Evolutionary conservation across 108 stramenopile species (phyloP).

Genomic region (Cyclostephanos tholiformis): DNA sequence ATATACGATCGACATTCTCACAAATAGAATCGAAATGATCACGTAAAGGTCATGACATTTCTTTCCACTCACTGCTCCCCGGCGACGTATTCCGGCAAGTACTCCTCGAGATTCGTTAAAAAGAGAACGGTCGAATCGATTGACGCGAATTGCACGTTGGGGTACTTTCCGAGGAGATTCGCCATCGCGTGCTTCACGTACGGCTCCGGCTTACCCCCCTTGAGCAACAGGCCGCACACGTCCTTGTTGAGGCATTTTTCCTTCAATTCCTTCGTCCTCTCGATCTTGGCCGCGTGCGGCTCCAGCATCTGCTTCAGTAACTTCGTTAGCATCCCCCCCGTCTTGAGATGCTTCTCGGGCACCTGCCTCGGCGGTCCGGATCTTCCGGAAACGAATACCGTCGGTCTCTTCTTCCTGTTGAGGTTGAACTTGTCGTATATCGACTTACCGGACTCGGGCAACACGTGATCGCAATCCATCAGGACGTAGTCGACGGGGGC

Average conservation of each 20-base stretch:
- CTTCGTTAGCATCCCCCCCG: conserved; percentile 81
- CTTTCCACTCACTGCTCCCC: conserved; percentile 52
- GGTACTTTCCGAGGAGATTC: conserved; percentile 74
- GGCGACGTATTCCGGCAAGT: conserved; percentile 68
- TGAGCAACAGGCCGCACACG: conserved; percentile 75
- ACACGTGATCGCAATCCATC: conserved; percentile 73
- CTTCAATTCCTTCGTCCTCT: conserved; percentile 83
- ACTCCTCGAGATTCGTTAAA: conserved; percentile 78
- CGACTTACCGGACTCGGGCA: conserved; percentile 70
- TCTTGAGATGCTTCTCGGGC: conserved; percentile 81
- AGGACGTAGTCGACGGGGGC: conserved; percentile 74
- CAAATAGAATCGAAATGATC: not conserved
- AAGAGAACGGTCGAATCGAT: conserved; percentile 75
- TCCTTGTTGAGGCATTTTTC: conserved; percentile 84
- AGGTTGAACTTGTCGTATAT: conserved; percentile 80
- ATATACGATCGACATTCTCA: not conserved
- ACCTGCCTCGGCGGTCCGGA: conserved; percentile 78
- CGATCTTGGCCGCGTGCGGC: conserved; percentile 84
- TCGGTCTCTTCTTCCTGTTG: conserved; percentile 71
- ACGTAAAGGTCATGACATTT: not conserved
- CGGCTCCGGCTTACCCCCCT: conserved; percentile 73
- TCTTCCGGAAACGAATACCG: conserved; percentile 79
- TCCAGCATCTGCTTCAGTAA: conserved; percentile 70
- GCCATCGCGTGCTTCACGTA: conserved; percentile 81
- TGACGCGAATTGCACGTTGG: conserved; percentile 75